Evolutionary conservation across 306 rosid species (phyloP).

Genomic region (Cicer arietinum): DNA sequence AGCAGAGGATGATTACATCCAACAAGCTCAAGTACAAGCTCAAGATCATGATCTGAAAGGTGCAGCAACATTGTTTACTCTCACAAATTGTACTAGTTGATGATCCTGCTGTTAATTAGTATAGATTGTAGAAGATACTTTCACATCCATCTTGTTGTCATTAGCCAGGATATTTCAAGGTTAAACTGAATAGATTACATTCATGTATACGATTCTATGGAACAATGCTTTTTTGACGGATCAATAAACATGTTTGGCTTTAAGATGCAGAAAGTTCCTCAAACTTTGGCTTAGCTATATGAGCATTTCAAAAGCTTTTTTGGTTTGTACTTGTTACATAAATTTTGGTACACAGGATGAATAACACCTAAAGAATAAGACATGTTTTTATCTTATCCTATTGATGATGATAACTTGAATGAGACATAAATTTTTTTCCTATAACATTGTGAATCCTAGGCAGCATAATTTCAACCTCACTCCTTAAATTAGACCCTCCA

Average conservation of each 20-base stretch:
- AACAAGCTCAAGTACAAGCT: constrained; percentile 55
- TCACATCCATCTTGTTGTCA: constrained; percentile 37
- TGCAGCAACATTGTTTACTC: constrained; percentile 69
- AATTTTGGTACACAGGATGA: constrained; percentile 14
- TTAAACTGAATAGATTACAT: not conserved
- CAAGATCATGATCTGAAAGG: constrained; percentile 76
- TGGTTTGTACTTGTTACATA: constrained; percentile 2
- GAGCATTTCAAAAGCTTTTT: not conserved
- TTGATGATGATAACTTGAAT: constrained; percentile 1
- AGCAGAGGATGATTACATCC: constrained; percentile 56
- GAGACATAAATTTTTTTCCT: not conserved
- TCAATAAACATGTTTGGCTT: not conserved
- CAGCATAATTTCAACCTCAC: constrained; percentile 32
- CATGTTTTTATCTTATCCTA: constrained; percentile 19
- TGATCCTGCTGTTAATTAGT: constrained; percentile 35
- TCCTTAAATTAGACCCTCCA: not conserved
- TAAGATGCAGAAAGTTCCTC: not conserved
- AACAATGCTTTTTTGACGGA: not conserved
- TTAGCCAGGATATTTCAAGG: constrained; percentile 35
- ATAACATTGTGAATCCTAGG: constrained; percentile 6
- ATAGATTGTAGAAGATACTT: constrained; percentile 40
- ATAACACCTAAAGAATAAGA: constrained; percentile 31
- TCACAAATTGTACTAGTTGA: constrained; percentile 62
- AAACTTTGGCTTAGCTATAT: not conserved
- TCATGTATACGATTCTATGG: not conserved